phyloP scores from a whole-genome alignment of 1,139 yeast species.

The Hansenula sp. region DNA sequence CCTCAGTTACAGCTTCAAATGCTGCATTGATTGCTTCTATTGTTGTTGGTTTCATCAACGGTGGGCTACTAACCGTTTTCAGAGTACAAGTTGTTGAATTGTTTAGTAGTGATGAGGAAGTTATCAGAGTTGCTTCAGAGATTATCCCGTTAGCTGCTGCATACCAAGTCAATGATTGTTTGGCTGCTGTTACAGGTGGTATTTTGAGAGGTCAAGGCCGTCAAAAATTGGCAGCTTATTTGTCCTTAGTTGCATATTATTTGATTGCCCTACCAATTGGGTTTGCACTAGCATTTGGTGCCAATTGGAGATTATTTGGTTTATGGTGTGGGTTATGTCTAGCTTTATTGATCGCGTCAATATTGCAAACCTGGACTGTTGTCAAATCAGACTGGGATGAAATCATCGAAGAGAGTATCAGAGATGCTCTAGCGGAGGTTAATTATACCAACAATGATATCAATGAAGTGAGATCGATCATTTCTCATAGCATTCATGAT shows the following conservation, averaged over 20 bases:
- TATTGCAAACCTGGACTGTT: constrained; percentile 42
- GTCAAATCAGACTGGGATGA: constrained; percentile 52
- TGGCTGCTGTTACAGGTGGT: constrained; percentile 51
- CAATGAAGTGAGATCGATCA: constrained; percentile 9
- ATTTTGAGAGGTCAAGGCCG: constrained; percentile 63
- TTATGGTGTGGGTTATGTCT: constrained; percentile 61
- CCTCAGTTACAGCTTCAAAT: constrained; percentile 40
- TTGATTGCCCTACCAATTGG: constrained; percentile 56
- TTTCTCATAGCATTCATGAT: constrained; percentile 16
- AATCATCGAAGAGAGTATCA: constrained; percentile 27
- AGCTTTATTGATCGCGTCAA: constrained; percentile 45
- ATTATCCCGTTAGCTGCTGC: constrained; percentile 53
- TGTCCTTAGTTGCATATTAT: constrained; percentile 54
- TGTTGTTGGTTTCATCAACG: constrained; percentile 40
- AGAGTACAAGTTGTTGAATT: constrained; percentile 41
- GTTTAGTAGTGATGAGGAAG: constrained; percentile 47
- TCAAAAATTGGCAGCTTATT: constrained; percentile 56
- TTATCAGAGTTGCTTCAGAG: constrained; percentile 44
- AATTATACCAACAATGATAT: constrained; percentile 1
- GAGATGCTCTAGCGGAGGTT: constrained; percentile 12
- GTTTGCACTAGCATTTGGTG: constrained; percentile 45
- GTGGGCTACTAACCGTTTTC: constrained; percentile 33
- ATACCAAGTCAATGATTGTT: constrained; percentile 53
- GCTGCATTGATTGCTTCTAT: constrained; percentile 41
- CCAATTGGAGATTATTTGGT: constrained; percentile 43